A percentile compares a stretch with the other conserved stretches of the same genome.
Conservation (phyloP, 1,284 basidiomycete genomes). For the Laetiporus sulphureus region DNA sequence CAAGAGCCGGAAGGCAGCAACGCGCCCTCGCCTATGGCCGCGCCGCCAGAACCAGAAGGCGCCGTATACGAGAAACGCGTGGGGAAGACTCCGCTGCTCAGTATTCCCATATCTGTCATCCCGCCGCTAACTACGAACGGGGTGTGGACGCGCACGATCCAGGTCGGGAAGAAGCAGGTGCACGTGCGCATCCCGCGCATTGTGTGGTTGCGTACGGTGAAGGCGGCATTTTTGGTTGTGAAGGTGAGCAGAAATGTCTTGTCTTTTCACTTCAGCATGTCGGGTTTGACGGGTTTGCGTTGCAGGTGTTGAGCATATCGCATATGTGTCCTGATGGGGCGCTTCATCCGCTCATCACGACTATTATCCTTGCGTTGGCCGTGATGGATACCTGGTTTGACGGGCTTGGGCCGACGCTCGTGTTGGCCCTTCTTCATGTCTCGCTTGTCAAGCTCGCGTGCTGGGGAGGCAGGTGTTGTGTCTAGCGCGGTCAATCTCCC, state of each 20-base stretch:
- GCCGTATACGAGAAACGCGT: neutral
- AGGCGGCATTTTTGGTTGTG: slow-evolving; percentile 25
- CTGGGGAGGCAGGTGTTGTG: slow-evolving; percentile 8
- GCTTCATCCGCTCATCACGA: slow-evolving; percentile 13
- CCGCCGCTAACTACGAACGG: slow-evolving; percentile 1
- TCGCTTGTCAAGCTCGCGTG: slow-evolving; percentile 19
- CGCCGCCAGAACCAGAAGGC: neutral
- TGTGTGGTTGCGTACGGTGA: slow-evolving; percentile 21
- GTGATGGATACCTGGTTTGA: slow-evolving; percentile 42
- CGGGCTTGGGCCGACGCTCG: slow-evolving; percentile 27
- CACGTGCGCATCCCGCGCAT: slow-evolving; percentile 11
- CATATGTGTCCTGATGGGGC: slow-evolving; percentile 25
- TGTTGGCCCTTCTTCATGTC: slow-evolving; percentile 34
- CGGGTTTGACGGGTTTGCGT: slow-evolving; percentile 1
- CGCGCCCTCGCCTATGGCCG: neutral
- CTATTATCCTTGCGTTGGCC: slow-evolving; percentile 30
- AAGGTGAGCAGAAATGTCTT: slow-evolving; percentile 47
- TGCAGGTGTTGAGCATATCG: slow-evolving; percentile 28
- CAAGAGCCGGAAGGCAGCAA: slow-evolving; percentile 3
- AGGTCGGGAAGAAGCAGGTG: slow-evolving; percentile 9
- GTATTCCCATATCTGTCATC: neutral
- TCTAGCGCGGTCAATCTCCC: no score
- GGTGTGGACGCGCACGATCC: slow-evolving; percentile 5
- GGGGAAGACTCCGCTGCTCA: neutral
- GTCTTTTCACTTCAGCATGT: no score